Evolutionary conservation across 2,329 filamentous ascomycete species (phyloP).

Genomic region (Pseudogymnoascus sp.): DNA sequence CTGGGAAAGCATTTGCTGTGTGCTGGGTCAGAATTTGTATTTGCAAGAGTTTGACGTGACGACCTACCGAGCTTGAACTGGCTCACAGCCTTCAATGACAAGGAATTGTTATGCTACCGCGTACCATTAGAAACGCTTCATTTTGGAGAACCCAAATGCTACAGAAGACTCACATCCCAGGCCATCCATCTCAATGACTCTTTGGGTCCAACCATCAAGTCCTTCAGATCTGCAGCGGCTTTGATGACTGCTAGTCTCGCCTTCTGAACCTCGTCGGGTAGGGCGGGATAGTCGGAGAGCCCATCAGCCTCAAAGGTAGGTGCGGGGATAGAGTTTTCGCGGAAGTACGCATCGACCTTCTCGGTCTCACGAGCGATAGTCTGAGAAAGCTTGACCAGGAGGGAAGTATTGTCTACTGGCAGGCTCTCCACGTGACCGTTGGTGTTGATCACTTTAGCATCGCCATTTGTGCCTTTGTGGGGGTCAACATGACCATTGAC

Average conservation of each 20-base stretch:
- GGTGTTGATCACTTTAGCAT: neutral
- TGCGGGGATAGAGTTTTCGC: conserved; percentile 34
- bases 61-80: conserved; percentile 42
- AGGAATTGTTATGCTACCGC: conserved; percentile 41
- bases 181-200: conserved; percentile 46
- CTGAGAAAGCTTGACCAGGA: conserved; percentile 39
- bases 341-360: conserved; percentile 43
- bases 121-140: neutral
- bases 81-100: conserved; percentile 45
- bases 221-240: conserved; percentile 42
- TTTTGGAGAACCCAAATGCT: neutral
- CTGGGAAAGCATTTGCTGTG: conserved; percentile 45
- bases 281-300: conserved; percentile 39
- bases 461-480: neutral
- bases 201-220: conserved; percentile 42
- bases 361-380: conserved; percentile 43
- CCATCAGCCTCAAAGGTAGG: conserved; percentile 41
- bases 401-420: conserved; percentile 23
- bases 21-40: conserved; percentile 12
- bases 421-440: neutral
- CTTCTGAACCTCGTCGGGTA: conserved; percentile 40
- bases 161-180: conserved; percentile 40
- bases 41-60: neutral
- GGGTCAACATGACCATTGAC: neutral
- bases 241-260: conserved; percentile 42